A percentile compares a stretch with the other conserved stretches of the same genome.
These are phyloP conservation scores for Rhodofomes roseus DNA, from an alignment of 1,284 basidiomycete species.

Conservation along the genomic window DNA sequence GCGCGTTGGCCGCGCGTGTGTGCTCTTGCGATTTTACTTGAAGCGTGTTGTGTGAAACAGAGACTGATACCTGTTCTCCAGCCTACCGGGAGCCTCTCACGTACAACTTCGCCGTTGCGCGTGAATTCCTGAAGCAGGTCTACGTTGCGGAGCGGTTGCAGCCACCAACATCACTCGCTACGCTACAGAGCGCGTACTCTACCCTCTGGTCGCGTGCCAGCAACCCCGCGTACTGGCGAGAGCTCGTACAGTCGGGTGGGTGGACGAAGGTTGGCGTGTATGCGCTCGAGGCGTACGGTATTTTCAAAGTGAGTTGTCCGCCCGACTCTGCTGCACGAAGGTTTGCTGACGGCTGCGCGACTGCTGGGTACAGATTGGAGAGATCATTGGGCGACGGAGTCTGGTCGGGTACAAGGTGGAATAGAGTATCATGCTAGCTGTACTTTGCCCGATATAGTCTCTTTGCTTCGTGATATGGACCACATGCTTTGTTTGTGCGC, in stretches of 20 bases:
- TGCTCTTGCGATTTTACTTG: neutral
- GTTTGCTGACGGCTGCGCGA: neutral
- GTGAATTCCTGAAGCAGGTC: conserved; percentile 86
- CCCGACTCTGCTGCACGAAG: neutral
- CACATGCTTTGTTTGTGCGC: neutral
- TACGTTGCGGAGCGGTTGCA: conserved; percentile 87
- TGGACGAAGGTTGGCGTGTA: conserved; percentile 81
- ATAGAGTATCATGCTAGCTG: conserved; percentile 34
- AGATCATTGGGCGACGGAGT: conserved; percentile 84
- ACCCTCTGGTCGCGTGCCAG: conserved; percentile 69
- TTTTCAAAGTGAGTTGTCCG: conserved; percentile 65
- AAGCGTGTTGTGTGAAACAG: neutral
- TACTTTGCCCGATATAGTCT: neutral
- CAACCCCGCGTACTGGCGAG: conserved; percentile 69
- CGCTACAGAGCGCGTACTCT: conserved; percentile 69
- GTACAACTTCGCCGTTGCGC: conserved; percentile 83
- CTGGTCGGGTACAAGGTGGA: conserved; percentile 81
- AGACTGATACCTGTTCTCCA: conserved; percentile 28
- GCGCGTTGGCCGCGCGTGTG: neutral
- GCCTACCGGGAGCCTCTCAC: conserved; percentile 80
- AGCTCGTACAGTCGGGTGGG: conserved; percentile 69
- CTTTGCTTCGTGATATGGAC: too few species aligned
- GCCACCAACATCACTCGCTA: conserved; percentile 68
- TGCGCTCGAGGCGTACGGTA: conserved; percentile 84
- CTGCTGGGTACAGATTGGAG: conserved; percentile 69